Conservation (phyloP, 176 grass and related monocot species). For the Saccharum spontaneum region DNA sequence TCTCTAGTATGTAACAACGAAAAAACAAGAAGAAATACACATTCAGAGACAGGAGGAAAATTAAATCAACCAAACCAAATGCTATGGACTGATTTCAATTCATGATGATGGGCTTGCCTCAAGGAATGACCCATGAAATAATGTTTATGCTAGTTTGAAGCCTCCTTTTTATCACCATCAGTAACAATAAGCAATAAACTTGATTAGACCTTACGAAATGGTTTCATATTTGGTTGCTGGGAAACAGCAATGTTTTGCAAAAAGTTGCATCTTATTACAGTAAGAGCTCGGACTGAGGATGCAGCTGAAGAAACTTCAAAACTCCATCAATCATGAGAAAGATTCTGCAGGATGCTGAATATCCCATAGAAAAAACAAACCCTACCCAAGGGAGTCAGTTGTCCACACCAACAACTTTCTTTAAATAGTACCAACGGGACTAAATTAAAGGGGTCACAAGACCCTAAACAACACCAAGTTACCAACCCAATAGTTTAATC, state of each 20-base stretch:
- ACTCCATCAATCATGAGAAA: constrained; percentile 19
- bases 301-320: constrained; percentile 2
- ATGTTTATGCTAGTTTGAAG: neutral
- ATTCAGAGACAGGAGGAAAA: neutral
- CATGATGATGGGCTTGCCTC: neutral
- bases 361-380: constrained; percentile 29
- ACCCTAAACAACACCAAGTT: constrained; percentile 25
- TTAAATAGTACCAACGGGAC: constrained; percentile 12
- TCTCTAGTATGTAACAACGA: neutral
- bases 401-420: constrained; percentile 26
- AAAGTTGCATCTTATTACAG: neutral
- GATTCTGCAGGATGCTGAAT: neutral
- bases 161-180: neutral
- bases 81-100: neutral
- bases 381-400: constrained; percentile 12
- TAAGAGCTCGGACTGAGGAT: neutral
- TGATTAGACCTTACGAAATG: neutral
- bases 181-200: neutral
- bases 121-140: constrained; percentile 39
- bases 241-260: neutral
- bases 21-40: neutral
- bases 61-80: neutral
- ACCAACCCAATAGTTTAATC: constrained; percentile 50
- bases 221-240: neutral
- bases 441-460: constrained; percentile 36